A percentile compares a stretch with the other conserved stretches of the same genome.
Conservation (phyloP, 768 basidiomycete species). For the Tulasnella sp. region DNA sequence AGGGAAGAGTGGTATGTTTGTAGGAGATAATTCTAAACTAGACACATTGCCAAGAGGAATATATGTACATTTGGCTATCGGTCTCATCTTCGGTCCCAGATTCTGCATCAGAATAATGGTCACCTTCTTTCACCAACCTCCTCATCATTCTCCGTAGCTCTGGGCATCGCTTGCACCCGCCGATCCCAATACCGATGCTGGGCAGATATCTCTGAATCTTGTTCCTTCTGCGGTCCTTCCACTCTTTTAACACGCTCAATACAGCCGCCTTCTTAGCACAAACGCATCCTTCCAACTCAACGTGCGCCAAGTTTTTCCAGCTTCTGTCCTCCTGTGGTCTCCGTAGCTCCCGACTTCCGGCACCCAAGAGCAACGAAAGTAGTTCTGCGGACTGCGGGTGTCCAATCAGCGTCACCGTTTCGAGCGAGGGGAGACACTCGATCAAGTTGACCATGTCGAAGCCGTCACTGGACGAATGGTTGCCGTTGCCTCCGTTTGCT, state of each 20-base stretch:
- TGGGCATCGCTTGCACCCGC: neutral
- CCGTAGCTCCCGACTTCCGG: neutral
- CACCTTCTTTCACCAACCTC: neutral
- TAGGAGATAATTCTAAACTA: too few relatives aligned
- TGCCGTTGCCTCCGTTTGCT: neutral
- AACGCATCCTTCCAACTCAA: neutral
- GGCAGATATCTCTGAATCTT: neutral
- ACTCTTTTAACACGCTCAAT: neutral
- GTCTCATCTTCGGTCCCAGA: neutral
- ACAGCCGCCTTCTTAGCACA: neutral
- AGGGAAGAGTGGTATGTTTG: too few relatives aligned
- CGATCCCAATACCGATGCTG: neutral
- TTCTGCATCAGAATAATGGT: neutral
- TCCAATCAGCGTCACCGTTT: neutral
- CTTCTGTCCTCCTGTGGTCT: neutral
- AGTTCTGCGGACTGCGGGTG: neutral
- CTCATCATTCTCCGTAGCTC: neutral
- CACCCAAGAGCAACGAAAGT: neutral
- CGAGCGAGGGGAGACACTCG: neutral
- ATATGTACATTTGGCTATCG: neutral
- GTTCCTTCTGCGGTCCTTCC: neutral
- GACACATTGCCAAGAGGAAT: too few relatives aligned
- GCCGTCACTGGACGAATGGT: neutral
- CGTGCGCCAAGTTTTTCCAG: neutral
- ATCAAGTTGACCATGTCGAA: neutral